phyloP scores from a whole-genome alignment of 1,284 basidiomycete species.

The Ustilago tritici region DNA sequence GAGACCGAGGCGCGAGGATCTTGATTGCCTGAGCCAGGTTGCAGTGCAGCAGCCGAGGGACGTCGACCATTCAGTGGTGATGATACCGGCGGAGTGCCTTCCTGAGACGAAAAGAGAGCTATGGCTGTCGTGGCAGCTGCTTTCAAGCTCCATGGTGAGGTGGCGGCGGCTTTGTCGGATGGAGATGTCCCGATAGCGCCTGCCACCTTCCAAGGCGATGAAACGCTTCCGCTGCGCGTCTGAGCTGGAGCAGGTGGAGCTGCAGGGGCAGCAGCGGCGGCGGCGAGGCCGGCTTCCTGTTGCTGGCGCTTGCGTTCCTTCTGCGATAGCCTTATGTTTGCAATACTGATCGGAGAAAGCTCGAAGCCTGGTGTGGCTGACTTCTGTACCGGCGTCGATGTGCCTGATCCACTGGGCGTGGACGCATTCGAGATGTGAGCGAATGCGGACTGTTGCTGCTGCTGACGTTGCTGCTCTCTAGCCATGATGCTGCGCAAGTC shows the following conservation, averaged over 20 bases:
- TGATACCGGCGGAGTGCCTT: conserved; percentile 27
- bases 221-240: conserved; percentile 23
- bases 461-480: conserved; percentile 66
- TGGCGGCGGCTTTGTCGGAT: conserved; percentile 17
- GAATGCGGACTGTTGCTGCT: conserved; percentile 24
- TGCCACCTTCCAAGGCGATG: conserved; percentile 43
- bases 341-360: conserved; percentile 42
- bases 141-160: conserved; percentile 44
- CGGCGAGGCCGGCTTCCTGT: conserved; percentile 38
- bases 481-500: conserved; percentile 90
- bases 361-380: conserved; percentile 25
- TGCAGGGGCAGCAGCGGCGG: conserved; percentile 23
- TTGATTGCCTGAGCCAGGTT: conserved; percentile 9
- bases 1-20: conserved; percentile 18
- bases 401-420: conserved; percentile 42
- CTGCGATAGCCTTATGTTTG: conserved; percentile 60
- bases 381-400: conserved; percentile 37
- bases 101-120: conserved; percentile 32
- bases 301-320: conserved; percentile 65
- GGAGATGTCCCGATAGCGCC: conserved; percentile 24
- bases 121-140: conserved; percentile 40
- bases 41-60: conserved; percentile 41
- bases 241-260: conserved; percentile 17
- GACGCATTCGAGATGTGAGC: conserved; percentile 21
- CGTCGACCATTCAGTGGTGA: conserved; percentile 22